Evolutionary conservation across 176 grass and related monocot genomes (phyloP), one percentile per base, ranked within the genome.

Genomic region (Dactylis glomerata): DNA sequence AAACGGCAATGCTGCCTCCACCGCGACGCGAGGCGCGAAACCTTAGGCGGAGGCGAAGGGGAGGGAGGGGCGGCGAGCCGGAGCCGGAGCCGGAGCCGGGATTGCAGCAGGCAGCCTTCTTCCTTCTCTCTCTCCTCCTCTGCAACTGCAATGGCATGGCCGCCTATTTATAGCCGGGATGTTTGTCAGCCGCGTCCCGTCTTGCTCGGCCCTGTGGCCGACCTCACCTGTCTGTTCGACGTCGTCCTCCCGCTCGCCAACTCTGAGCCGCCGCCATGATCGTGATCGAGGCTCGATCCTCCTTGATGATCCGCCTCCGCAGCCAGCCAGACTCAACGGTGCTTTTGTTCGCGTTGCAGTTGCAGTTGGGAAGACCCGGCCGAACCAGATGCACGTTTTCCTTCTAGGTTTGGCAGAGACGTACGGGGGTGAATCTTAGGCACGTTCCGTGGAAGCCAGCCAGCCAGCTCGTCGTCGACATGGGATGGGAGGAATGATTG

Each of bases 1-100:
- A 38, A 23, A 40, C 34, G 47, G 62, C 79, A 68, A 82, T 17
- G 80, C 62, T 50, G 30, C 86, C 86, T 83, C 80, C 82, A 81
- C 82, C 82, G 36, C 87, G 46, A 81, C 68, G 58, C 87, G 69
- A 55, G 68, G 81, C 22, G 45, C 51, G 20, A 27, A 46, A 34
- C 76, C 68, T 75, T 77, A 33, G 87, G 68, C 68, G 57, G 76
- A 38, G 73, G 86, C 63, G 33, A 59, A n/a, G 41, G 27, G 37
- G 59, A 46, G 28, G 32, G 69, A 13, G 13, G 11, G 44, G 3
- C 2, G 19, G 85, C 78, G 17, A 81, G 47, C 4, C 56, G 76
- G 32, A 28, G 61, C 42, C 42, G 42, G 17, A 81, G 47, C 4
- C 56, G 76, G 32, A 28, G 61, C 42, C 42, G 42, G 55, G 34